Evolutionary conservation across 345 rosid species (phyloP).

Genomic region (Salix viminalis): DNA sequence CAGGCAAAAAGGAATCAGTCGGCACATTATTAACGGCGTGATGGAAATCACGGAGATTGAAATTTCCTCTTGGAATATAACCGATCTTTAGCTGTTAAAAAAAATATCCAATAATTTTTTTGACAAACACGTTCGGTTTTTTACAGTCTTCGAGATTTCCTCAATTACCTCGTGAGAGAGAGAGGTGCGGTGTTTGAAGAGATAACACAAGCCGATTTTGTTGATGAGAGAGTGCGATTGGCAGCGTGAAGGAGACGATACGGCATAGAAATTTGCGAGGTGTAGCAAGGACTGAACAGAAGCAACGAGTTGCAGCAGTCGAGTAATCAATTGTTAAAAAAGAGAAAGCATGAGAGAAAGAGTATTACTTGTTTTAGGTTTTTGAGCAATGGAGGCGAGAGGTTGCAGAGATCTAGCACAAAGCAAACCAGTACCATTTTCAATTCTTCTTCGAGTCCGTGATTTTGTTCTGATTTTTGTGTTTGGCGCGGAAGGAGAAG

Average conservation of each 20-base stretch:
- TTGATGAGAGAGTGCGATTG: slow-evolving; percentile 43
- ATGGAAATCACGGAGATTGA: slow-evolving; percentile 71
- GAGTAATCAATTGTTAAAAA: slow-evolving; percentile 14
- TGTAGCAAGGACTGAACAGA: slow-evolving; percentile 55
- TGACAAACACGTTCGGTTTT: too few species aligned
- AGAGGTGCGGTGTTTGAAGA: slow-evolving; percentile 43
- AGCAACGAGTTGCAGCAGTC: slow-evolving; percentile 14
- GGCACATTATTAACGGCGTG: slow-evolving; percentile 71
- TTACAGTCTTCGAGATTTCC: too few species aligned
- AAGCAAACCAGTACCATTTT: slow-evolving; percentile 64
- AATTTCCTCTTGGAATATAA: slow-evolving; percentile 57
- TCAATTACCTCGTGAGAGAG: slow-evolving; percentile 50
- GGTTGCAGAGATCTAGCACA: slow-evolving; percentile 62
- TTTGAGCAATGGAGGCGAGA: slow-evolving; percentile 53
- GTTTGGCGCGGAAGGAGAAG: slow-evolving; percentile 18
- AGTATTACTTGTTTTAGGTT: slow-evolving; percentile 61
- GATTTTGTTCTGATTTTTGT: neutral
- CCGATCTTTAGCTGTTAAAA: slow-evolving; percentile 54
- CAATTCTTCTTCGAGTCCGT: neutral
- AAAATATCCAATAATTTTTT: too few species aligned
- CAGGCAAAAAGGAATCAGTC: slow-evolving; percentile 51
- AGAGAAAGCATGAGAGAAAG: neutral
- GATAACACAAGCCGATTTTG: slow-evolving; percentile 64
- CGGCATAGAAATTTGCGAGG: slow-evolving; percentile 61
- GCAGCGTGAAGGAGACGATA: slow-evolving; percentile 35